Percentiles rank a stretch among this genome's conserved stretches.
Conservation (phyloP, 2,329 filamentous ascomycete genomes). For the Madurella fahalii region DNA sequence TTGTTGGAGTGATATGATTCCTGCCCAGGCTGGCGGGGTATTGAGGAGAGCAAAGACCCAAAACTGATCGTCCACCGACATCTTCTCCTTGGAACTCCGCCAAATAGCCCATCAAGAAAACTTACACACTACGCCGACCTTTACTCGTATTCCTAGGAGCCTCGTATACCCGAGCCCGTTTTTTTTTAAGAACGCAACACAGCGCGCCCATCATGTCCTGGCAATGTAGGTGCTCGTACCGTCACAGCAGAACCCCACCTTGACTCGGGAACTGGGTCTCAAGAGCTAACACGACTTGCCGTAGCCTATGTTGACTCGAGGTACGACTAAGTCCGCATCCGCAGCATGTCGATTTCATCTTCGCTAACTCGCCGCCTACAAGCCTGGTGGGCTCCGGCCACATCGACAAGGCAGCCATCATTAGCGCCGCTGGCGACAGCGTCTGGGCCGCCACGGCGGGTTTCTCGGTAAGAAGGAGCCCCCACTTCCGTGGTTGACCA, state of each 20-base stretch:
- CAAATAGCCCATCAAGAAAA: neutral
- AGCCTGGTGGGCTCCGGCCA: slow-evolving; percentile 78
- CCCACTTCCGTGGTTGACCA: neutral
- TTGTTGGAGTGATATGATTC: slow-evolving; percentile 5
- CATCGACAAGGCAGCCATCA: slow-evolving; percentile 79
- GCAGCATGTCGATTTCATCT: neutral
- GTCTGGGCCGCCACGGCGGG: slow-evolving; percentile 68
- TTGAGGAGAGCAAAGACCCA: neutral
- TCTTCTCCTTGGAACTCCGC: slow-evolving; percentile 8
- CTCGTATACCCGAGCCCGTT: neutral
- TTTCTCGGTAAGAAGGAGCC: slow-evolving; percentile 61
- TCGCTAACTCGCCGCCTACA: slow-evolving; percentile 17
- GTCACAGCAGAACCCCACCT: slow-evolving; percentile 27
- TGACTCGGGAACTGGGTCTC: slow-evolving; percentile 6
- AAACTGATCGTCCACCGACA: slow-evolving; percentile 12
- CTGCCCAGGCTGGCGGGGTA: slow-evolving; percentile 17
- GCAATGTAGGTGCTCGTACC: slow-evolving; percentile 56
- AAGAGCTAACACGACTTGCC: slow-evolving; percentile 29
- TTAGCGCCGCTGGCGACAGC: slow-evolving; percentile 75
- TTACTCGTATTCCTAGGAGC: neutral
- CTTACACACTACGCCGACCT: neutral
- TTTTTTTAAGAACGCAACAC: slow-evolving; percentile 3
- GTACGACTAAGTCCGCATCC: slow-evolving; percentile 31
- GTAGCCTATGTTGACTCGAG: slow-evolving; percentile 50
- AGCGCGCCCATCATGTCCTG: slow-evolving; percentile 54